Percentiles rank a stretch among this genome's conserved stretches.
These are phyloP conservation scores for Helminthosporium solani DNA, from an alignment of 2,329 filamentous ascomycete genomes.

Conservation along the genomic window DNA sequence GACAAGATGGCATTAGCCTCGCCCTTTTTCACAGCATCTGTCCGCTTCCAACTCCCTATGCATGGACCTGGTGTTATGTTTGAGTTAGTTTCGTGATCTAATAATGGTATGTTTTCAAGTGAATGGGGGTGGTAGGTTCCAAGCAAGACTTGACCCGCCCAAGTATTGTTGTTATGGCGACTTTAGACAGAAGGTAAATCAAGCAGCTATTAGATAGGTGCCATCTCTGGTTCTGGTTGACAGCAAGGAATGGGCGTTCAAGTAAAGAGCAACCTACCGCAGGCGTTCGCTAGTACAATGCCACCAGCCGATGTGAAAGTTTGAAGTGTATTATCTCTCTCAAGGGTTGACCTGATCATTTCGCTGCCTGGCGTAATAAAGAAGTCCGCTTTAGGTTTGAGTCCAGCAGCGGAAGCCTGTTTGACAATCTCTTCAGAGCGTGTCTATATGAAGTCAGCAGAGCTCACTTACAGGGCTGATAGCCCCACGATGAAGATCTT, in stretches of 20 bases:
- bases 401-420: slow-evolving; percentile 83
- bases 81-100: no score
- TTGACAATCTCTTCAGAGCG: slow-evolving; percentile 89
- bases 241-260: no score
- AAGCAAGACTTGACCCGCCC: no score
- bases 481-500: no score
- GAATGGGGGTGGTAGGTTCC: no score
- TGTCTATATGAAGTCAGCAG: slow-evolving; percentile 47
- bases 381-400: slow-evolving; percentile 87
- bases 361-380: slow-evolving; percentile 97
- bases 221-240: no score
- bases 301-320: slow-evolving; percentile 87
- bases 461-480: background rate
- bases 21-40: slow-evolving; percentile 80
- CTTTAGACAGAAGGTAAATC: no score
- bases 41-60: slow-evolving; percentile 89
- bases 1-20: slow-evolving; percentile 92
- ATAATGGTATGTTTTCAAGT: no score
- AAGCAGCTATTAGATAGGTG: no score
- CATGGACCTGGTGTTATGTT: no score
- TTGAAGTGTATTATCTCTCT: slow-evolving; percentile 80
- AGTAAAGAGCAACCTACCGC: no score
- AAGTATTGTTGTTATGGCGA: no score
- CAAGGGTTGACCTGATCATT: slow-evolving; percentile 91
- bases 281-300: slow-evolving; percentile 89